These are phyloP conservation scores for Larix kaempferi DNA, from an alignment of 75 land plant genomes.

Conservation along the genomic window DNA sequence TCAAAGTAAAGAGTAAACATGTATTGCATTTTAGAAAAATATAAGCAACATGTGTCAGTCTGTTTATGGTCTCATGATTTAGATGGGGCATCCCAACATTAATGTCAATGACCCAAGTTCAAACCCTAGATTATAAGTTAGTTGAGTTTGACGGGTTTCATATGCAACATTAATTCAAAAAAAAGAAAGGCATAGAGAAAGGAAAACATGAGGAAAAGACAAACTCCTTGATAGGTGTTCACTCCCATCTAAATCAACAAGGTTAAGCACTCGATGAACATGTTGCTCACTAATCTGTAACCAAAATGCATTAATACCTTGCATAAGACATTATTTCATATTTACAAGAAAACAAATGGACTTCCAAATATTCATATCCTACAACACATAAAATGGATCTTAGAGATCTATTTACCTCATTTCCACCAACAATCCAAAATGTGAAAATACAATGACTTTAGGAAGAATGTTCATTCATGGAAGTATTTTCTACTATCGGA, in stretches of 20 bases:
- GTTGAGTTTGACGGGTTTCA: too few relatives aligned
- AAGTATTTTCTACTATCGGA: slow-evolving; percentile 31
- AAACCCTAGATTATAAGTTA: too few relatives aligned
- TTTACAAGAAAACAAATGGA: not conserved
- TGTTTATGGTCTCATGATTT: too few relatives aligned
- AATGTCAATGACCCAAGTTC: too few relatives aligned
- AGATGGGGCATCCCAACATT: too few relatives aligned
- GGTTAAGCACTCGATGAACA: slow-evolving; percentile 39
- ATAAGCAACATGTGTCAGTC: too few relatives aligned
- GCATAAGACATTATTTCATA: not conserved
- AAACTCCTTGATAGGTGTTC: slow-evolving; percentile 43
- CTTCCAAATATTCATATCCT: not conserved
- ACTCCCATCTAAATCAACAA: slow-evolving; percentile 43
- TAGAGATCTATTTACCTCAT: slow-evolving; percentile 16
- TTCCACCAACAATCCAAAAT: slow-evolving; percentile 22
- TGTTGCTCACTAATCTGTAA: slow-evolving; percentile 33
- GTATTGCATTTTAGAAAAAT: too few relatives aligned
- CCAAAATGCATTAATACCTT: not conserved
- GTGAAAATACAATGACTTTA: slow-evolving; percentile 37
- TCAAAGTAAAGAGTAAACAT: too few relatives aligned
- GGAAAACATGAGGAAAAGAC: too few relatives aligned
- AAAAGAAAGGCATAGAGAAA: too few relatives aligned
- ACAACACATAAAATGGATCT: not conserved
- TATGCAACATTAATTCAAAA: too few relatives aligned
- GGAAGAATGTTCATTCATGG: slow-evolving; percentile 36